Percentiles rank a stretch among this genome's conserved stretches.
phyloP scores from a whole-genome alignment of 1,139 yeast species.

The Yamadazyma dendronema region DNA sequence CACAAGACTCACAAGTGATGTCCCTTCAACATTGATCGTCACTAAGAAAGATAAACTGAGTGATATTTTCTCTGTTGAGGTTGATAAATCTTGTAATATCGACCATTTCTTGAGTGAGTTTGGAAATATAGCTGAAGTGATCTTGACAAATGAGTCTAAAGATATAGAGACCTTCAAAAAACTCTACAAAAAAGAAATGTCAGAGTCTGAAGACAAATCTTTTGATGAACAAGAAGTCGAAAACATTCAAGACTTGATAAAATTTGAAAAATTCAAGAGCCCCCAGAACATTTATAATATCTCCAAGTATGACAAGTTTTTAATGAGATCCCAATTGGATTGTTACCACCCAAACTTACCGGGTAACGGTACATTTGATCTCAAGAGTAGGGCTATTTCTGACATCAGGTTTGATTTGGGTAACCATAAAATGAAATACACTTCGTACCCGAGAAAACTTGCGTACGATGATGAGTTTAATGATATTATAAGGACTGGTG shows the following conservation, averaged over 20 bases:
- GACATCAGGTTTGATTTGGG: conserved; percentile 77
- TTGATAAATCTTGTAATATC: conserved; percentile 66
- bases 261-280: conserved; percentile 15
- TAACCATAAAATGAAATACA: conserved; percentile 50
- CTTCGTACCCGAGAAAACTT: conserved; percentile 43
- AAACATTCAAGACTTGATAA: conserved; percentile 1
- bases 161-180: conserved; percentile 35
- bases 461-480: conserved; percentile 54
- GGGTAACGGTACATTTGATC: conserved; percentile 88
- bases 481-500: conserved; percentile 71
- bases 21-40: conserved; percentile 43
- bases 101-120: conserved; percentile 73
- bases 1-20: conserved; percentile 25
- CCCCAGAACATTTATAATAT: conserved; percentile 59
- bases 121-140: conserved; percentile 76
- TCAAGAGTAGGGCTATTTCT: conserved; percentile 88
- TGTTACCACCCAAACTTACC: conserved; percentile 77
- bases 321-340: conserved; percentile 90
- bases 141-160: conserved; percentile 58
- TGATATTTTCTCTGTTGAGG: conserved; percentile 58
- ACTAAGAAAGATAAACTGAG: conserved; percentile 25
- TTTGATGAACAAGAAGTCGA: conserved; percentile 1
- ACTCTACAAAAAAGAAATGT: conserved; percentile 4
- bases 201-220: conserved; percentile 2
- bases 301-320: conserved; percentile 62